Evolutionary conservation across 2,329 filamentous ascomycete genomes (phyloP).

Genomic region (Fusarium pininemorale): DNA sequence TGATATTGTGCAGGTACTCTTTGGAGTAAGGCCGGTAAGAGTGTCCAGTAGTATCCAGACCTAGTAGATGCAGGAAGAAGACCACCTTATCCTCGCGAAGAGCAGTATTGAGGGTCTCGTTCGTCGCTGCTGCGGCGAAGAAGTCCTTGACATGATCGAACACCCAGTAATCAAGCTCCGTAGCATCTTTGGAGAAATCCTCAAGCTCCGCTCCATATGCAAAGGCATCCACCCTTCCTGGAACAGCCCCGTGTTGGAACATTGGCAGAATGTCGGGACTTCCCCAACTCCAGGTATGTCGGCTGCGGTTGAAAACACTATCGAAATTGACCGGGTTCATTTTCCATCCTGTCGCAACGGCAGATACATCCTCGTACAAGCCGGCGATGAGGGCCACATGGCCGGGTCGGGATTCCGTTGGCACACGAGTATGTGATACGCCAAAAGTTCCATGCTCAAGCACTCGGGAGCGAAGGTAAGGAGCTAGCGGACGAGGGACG

Average conservation of each 20-base stretch:
- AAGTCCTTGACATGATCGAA: constrained; percentile 92
- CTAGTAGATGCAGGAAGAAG: constrained; percentile 94
- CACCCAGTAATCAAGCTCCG: constrained; percentile 89
- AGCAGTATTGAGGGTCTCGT: constrained; percentile 76
- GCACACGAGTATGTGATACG: constrained; percentile 95
- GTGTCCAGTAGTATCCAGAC: constrained; percentile 91
- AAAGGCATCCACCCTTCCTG: constrained; percentile 86
- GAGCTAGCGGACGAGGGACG: constrained; percentile 82
- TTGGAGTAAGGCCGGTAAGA: constrained; percentile 88
- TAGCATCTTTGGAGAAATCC: constrained; percentile 87
- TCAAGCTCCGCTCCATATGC: constrained; percentile 86
- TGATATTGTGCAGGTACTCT: constrained; percentile 94
- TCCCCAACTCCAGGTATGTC: constrained; percentile 99
- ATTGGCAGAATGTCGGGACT: constrained; percentile 97
- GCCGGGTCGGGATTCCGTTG: constrained; percentile 94
- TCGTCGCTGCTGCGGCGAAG: constrained; percentile 81
- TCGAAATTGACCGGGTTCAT: constrained; percentile 98
- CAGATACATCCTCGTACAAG: constrained; percentile 96
- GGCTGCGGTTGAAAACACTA: constrained; percentile 96
- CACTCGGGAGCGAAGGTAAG: constrained; percentile 89
- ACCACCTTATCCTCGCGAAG: constrained; percentile 87
- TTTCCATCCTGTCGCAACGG: constrained; percentile 98
- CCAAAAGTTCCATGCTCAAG: constrained; percentile 94
- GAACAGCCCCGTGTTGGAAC: constrained; percentile 93
- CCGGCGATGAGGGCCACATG: constrained; percentile 98